Percentiles rank a stretch among this genome's conserved stretches.
phyloP scores from a whole-genome alignment of 352 stramenopile species.

The Globisporangium recalcitrans region DNA sequence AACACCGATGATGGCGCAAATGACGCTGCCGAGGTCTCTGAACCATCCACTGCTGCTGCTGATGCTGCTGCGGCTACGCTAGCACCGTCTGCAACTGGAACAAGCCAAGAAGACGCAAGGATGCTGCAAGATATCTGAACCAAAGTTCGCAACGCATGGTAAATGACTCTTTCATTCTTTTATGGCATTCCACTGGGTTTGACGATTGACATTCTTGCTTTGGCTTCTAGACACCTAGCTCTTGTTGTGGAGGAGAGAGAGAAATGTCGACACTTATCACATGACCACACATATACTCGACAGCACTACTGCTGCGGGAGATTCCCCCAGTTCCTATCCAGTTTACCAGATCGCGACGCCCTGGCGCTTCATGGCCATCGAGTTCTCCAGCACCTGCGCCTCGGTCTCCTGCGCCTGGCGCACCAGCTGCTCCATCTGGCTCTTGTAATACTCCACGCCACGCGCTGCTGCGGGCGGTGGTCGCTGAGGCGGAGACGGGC shows the following conservation, averaged over 20 bases:
- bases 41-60: background rate
- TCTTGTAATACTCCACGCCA: conserved; percentile 44
- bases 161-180: background rate
- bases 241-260: background rate
- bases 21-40: background rate
- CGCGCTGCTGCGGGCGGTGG: background rate
- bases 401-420: conserved; percentile 65
- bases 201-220: background rate
- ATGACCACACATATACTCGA: no score
- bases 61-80: no score
- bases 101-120: background rate
- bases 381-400: conserved; percentile 58
- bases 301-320: no score
- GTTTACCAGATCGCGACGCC: conserved; percentile 27
- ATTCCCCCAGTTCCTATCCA: background rate
- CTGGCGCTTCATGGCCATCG: conserved; percentile 42
- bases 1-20: background rate
- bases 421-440: conserved; percentile 68
- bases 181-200: background rate
- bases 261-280: background rate
- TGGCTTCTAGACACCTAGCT: background rate
- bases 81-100: background rate
- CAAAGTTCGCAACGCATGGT: background rate
- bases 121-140: background rate
- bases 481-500: conserved; percentile 1